Evolutionary conservation across 2,329 filamentous ascomycete genomes (phyloP).

Genomic region (Fragosphaeria purpurea): DNA sequence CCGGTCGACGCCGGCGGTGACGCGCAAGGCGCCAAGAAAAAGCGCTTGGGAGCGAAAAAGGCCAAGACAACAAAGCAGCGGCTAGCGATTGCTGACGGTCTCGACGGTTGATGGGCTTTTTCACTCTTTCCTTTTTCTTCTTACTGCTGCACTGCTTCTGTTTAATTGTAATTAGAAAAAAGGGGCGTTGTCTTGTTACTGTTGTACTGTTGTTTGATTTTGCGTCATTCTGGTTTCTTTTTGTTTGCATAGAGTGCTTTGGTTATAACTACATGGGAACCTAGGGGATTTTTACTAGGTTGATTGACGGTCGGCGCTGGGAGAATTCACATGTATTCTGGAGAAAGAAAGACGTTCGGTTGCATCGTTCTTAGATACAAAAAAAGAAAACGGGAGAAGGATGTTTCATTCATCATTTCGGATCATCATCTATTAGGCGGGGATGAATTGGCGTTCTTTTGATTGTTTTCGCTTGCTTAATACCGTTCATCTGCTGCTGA

Average conservation of each 20-base stretch:
- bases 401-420: neutral
- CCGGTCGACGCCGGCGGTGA: constrained; percentile 44
- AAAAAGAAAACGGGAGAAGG: neutral
- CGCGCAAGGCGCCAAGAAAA: constrained; percentile 46
- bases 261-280: neutral
- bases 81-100: constrained; percentile 56
- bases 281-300: no score
- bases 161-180: no score
- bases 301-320: no score
- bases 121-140: neutral
- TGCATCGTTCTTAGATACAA: neutral
- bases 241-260: neutral
- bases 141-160: neutral
- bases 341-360: neutral
- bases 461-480: neutral
- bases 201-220: no score
- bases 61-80: constrained; percentile 61
- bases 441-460: no score
- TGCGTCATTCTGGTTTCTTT: neutral
- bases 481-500: no score
- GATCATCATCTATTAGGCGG: neutral
- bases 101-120: constrained; percentile 20
- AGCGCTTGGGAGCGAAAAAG: constrained; percentile 43
- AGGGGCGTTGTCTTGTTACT: no score
- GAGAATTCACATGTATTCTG: neutral